Conservation (phyloP, 1,139 yeast species). For the Candida tunisiensis region DNA sequence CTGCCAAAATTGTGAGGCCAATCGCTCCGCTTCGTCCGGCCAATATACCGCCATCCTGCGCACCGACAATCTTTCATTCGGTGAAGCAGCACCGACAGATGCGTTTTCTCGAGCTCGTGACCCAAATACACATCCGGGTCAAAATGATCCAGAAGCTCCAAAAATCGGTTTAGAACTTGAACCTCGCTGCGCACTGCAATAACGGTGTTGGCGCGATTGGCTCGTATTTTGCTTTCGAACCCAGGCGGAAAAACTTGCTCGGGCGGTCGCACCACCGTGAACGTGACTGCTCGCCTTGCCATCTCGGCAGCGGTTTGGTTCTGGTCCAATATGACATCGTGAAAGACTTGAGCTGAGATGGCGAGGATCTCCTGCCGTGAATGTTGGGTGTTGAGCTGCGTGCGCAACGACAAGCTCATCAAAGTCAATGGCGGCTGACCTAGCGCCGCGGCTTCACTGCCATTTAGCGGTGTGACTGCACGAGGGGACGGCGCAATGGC, state of each 20-base stretch:
- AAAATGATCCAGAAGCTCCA: conserved; percentile 48
- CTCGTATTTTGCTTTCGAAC: conserved; percentile 27
- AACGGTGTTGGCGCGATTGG: conserved; percentile 7
- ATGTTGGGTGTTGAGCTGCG: conserved; percentile 51
- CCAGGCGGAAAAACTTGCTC: conserved; percentile 56
- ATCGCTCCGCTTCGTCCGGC: conserved; percentile 48
- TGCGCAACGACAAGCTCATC: conserved; percentile 64
- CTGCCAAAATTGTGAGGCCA: conserved; percentile 67
- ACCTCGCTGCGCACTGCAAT: conserved; percentile 41
- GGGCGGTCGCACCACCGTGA: conserved; percentile 62
- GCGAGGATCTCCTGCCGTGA: conserved; percentile 81
- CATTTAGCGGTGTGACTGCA: conserved; percentile 30
- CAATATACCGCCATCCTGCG: conserved; percentile 67
- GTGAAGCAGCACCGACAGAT: conserved; percentile 67
- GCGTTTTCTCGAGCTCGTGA: conserved; percentile 65
- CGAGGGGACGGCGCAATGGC: conserved; percentile 38
- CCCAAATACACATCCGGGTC: conserved; percentile 93
- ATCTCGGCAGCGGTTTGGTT: conserved; percentile 15
- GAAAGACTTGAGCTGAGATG: conserved; percentile 50
- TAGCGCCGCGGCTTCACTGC: conserved; percentile 12
- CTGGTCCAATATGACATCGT: conserved; percentile 45
- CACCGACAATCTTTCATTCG: conserved; percentile 58
- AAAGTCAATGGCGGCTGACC: conserved; percentile 50
- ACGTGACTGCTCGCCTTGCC: conserved; percentile 11
- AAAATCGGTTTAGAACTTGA: conserved; percentile 44